Conservation (phyloP, 495 filamentous ascomycete species). For the Achaetomiella virescens region DNA sequence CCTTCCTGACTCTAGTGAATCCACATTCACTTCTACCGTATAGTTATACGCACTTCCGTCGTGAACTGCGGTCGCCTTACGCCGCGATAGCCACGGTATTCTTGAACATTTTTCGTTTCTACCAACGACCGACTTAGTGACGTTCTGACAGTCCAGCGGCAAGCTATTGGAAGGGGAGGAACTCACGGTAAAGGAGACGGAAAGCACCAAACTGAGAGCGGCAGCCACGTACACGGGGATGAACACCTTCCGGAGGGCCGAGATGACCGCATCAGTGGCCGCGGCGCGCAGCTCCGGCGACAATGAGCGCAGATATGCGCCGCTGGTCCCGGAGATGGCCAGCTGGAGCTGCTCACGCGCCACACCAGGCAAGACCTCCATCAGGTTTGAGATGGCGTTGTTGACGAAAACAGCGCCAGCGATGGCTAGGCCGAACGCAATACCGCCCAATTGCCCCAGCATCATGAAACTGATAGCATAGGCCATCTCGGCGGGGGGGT, state of each 20-base stretch:
- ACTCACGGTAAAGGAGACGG: slow-evolving; percentile 8
- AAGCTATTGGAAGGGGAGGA: too few relatives aligned
- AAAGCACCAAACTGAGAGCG: slow-evolving; percentile 2
- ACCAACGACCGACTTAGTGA: not conserved
- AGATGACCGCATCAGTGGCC: slow-evolving; percentile 2
- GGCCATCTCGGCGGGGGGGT: slow-evolving; percentile 35
- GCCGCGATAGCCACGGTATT: slow-evolving; percentile 4
- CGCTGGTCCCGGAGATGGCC: slow-evolving; percentile 6
- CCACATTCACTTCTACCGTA: too few relatives aligned
- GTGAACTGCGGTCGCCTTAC: too few relatives aligned
- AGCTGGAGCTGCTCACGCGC: slow-evolving; percentile 8
- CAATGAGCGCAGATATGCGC: not conserved
- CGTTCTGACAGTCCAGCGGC: not conserved
- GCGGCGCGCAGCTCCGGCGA: not conserved
- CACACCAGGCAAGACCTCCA: not conserved
- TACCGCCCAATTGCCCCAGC: slow-evolving; percentile 3
- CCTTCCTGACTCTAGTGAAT: too few relatives aligned
- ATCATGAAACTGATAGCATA: slow-evolving; percentile 48
- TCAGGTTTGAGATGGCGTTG: not conserved
- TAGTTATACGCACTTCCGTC: too few relatives aligned
- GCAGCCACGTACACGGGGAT: slow-evolving; percentile 10
- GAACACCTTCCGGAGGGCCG: slow-evolving; percentile 4
- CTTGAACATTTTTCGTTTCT: slow-evolving; percentile 10
- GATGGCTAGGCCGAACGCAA: slow-evolving; percentile 9
- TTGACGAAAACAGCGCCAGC: slow-evolving; percentile 8